These are phyloP conservation scores for Ogataea hybrid DNA, from an alignment of 1,139 yeast genomes.

Conservation along the genomic window DNA sequence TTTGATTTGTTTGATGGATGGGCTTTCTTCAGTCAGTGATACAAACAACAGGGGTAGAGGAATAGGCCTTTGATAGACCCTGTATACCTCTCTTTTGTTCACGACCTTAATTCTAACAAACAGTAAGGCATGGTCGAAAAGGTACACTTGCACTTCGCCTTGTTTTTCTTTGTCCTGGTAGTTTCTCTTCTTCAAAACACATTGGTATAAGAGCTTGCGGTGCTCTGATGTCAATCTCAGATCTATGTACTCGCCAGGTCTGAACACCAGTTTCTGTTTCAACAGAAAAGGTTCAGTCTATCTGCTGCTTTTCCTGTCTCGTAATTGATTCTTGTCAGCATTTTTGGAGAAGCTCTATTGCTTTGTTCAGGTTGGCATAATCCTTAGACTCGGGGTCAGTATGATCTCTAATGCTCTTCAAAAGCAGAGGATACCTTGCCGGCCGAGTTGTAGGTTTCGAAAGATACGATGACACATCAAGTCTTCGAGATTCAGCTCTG, in stretches of 20 bases:
- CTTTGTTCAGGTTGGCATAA: conserved; percentile 64
- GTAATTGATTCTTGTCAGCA: conserved; percentile 76
- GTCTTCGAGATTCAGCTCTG: conserved; percentile 84
- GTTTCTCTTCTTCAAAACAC: conserved; percentile 67
- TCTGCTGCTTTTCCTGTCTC: conserved; percentile 96
- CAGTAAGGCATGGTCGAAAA: conserved; percentile 84
- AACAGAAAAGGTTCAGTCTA: conserved; percentile 83
- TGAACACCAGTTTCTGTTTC: conserved; percentile 69
- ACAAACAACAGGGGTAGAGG: conserved; percentile 81
- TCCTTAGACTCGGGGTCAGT: conserved; percentile 79
- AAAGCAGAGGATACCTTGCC: conserved; percentile 85
- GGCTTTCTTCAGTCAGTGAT: conserved; percentile 76
- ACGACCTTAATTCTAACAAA: conserved; percentile 85
- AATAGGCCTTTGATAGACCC: conserved; percentile 90
- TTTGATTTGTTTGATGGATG: conserved; percentile 51
- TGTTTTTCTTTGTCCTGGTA: conserved; percentile 74
- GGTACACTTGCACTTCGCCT: conserved; percentile 72
- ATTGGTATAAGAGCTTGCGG: conserved; percentile 76
- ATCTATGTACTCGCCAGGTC: conserved; percentile 86
- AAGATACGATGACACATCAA: conserved; percentile 88
- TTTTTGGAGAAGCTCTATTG: conserved; percentile 71
- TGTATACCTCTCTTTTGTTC: conserved; percentile 86
- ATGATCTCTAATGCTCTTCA: conserved; percentile 79
- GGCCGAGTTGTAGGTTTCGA: conserved; percentile 97
- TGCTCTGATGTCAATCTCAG: conserved; percentile 80